phyloP scores from a whole-genome alignment of 2,329 filamentous ascomycete genomes.

The Venturia asperata region DNA sequence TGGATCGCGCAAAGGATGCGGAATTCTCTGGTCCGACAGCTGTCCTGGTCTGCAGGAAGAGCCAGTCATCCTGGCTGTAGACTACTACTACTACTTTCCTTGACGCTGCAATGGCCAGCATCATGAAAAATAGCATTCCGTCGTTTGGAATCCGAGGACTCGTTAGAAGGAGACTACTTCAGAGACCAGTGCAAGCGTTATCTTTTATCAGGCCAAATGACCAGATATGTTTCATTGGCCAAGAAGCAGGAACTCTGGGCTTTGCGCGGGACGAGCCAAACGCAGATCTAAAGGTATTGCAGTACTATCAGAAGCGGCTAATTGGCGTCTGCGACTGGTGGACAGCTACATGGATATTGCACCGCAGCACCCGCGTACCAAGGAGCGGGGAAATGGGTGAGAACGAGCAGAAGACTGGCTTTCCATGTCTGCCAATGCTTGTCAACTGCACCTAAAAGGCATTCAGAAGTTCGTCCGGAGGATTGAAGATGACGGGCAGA shows the following conservation, averaged over 20 bases:
- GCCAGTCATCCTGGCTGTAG: too few species aligned
- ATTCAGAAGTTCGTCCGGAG: neutral
- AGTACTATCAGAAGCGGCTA: neutral
- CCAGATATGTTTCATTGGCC: neutral
- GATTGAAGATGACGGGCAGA: neutral
- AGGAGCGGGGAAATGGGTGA: slow-evolving; percentile 2
- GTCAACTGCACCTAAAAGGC: neutral
- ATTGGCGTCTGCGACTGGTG: neutral
- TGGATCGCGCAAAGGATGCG: too few species aligned
- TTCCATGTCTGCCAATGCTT: slow-evolving; percentile 1
- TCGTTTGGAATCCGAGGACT: neutral
- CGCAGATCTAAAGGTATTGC: neutral
- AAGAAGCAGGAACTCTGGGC: neutral
- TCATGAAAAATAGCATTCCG: neutral
- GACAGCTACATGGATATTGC: neutral
- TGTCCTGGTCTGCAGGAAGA: too few species aligned
- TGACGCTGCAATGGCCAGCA: neutral
- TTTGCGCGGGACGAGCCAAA: neutral
- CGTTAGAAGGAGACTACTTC: neutral
- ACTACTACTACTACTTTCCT: too few species aligned
- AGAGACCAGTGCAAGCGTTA: neutral
- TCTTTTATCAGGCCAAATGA: neutral
- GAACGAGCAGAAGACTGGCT: neutral
- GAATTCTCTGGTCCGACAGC: too few species aligned
- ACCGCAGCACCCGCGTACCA: neutral